A percentile compares a stretch with the other conserved stretches of the same genome.
phyloP scores from a whole-genome alignment of 1,284 basidiomycete genomes.

The Trichosporon sp. region DNA sequence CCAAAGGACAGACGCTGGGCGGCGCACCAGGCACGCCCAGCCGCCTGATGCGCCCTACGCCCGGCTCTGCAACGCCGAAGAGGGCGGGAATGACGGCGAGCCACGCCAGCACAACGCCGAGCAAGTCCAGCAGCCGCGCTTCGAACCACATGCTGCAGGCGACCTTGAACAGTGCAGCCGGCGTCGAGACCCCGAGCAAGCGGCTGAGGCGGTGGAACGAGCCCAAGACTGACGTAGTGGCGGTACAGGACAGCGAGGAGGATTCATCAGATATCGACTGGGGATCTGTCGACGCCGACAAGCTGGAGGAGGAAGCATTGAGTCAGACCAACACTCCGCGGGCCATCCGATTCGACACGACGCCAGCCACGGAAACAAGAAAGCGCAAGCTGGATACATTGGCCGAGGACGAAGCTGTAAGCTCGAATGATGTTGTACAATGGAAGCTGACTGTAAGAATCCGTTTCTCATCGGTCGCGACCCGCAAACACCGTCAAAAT shows the following conservation, averaged over 20 bases:
- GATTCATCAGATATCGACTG: slow-evolving; percentile 31
- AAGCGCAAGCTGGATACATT: neutral
- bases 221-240: neutral
- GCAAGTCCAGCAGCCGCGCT: neutral
- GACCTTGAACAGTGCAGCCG: neutral
- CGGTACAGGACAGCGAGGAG: slow-evolving; percentile 6
- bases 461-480: slow-evolving; percentile 10
- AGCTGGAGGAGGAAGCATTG: slow-evolving; percentile 32
- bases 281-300: slow-evolving; percentile 35
- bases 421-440: neutral
- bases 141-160: neutral
- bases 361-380: neutral
- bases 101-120: neutral
- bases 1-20: neutral
- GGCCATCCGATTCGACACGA: neutral
- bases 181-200: neutral
- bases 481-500: neutral
- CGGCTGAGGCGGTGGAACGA: neutral
- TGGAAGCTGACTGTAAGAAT: slow-evolving; percentile 1
- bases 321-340: neutral
- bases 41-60: slow-evolving; percentile 6
- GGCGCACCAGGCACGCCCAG: slow-evolving; percentile 5
- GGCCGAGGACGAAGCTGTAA: neutral
- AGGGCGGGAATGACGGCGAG: neutral
- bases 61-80: neutral